phyloP scores from a whole-genome alignment of 2,329 filamentous ascomycete genomes.

The Clonostachys rosea region DNA sequence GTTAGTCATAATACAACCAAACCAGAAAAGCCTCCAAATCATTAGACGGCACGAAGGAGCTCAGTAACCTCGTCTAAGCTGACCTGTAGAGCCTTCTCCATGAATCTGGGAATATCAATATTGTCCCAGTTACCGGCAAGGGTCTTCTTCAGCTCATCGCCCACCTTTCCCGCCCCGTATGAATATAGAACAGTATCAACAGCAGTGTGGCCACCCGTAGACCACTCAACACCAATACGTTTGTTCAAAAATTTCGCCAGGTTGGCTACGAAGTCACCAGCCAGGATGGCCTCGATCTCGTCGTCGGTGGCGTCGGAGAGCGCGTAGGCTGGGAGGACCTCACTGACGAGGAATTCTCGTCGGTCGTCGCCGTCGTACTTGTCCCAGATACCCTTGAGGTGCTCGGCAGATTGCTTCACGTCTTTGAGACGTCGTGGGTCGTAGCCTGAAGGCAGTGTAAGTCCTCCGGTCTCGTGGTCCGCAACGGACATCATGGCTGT shows the following conservation, averaged over 20 bases:
- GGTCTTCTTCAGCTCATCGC: conserved; percentile 11
- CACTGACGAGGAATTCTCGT: conserved; percentile 12
- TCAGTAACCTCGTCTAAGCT: conserved; percentile 15
- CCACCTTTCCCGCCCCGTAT: conserved; percentile 16
- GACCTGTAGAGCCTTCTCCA: conserved; percentile 16
- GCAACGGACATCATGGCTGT: conserved; percentile 28
- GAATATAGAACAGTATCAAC: conserved; percentile 26
- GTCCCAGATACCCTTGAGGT: conserved; percentile 14
- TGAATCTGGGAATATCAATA: conserved; percentile 17
- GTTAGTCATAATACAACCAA: too few species aligned
- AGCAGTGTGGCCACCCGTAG: conserved; percentile 26
- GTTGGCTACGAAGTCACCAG: conserved; percentile 11
- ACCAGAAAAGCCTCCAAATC: too few species aligned
- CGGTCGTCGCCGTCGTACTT: conserved; percentile 18
- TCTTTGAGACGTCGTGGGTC: conserved; percentile 18
- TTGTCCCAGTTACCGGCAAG: conserved; percentile 21
- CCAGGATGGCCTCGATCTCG: conserved; percentile 14
- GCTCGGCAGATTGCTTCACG: conserved; percentile 15
- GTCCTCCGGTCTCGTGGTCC: conserved; percentile 30
- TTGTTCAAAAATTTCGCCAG: conserved; percentile 16
- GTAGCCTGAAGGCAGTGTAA: conserved; percentile 23
- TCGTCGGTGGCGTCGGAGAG: conserved; percentile 15
- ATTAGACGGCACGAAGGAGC: conserved; percentile 6
- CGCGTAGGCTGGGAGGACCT: conserved; percentile 19
- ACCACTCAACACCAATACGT: conserved; percentile 23